These are phyloP conservation scores for Colletotrichum brevisporum DNA, from an alignment of 2,329 filamentous ascomycete genomes.

Conservation along the genomic window DNA sequence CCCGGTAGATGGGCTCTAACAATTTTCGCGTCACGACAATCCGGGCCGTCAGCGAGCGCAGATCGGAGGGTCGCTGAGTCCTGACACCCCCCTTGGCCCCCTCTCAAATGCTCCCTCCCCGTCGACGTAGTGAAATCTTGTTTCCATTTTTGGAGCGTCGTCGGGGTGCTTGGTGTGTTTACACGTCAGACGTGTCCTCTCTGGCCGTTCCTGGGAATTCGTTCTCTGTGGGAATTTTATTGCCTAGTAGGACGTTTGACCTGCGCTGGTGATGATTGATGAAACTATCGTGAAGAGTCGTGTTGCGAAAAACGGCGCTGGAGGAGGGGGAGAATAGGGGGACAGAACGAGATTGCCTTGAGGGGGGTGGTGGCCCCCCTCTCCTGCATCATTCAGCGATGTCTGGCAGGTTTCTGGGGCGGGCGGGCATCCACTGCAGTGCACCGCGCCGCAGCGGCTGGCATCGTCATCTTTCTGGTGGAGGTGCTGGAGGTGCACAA, in stretches of 20 bases:
- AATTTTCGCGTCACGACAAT: too few relatives aligned
- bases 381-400: background rate
- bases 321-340: background rate
- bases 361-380: background rate
- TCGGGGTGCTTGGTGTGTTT: background rate
- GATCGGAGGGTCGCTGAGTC: background rate
- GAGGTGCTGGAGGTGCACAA: background rate
- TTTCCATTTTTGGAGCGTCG: background rate
- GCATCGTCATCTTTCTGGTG: background rate
- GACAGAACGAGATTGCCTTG: background rate
- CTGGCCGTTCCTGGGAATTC: too few relatives aligned
- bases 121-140: background rate
- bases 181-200: background rate
- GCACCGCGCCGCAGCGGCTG: background rate
- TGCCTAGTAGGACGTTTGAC: too few relatives aligned
- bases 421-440: background rate
- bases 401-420: background rate
- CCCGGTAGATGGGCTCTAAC: too few relatives aligned
- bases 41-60: too few relatives aligned
- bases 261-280: too few relatives aligned
- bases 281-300: too few relatives aligned
- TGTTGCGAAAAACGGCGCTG: too few relatives aligned
- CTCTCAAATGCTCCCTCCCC: too few relatives aligned
- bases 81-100: background rate
- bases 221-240: too few relatives aligned